Evolutionary conservation across 2,329 filamentous ascomycete species (phyloP), one percentile per base, ranked within the genome.

Genomic region (Erysiphe pulchra): DNA sequence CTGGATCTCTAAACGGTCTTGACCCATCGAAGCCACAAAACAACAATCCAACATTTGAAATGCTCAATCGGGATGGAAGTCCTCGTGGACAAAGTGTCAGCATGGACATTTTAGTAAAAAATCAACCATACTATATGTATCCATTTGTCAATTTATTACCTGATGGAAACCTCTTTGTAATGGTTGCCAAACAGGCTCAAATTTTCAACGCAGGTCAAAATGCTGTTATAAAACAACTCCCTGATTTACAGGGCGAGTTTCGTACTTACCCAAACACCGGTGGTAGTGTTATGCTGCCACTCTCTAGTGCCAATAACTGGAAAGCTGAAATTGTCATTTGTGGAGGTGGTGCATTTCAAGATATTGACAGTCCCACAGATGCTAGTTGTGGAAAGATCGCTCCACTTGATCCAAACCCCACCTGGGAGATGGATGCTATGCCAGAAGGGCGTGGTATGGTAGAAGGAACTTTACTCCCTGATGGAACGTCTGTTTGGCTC

Each of bases 111-210:
- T 60, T 76, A 20, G 61, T 60, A 46, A 65, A 66, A 54, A 72
- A 70, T 50, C 69, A 74, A 55, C 72, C 72, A 13, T 75, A 75
- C 59, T 75, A 72, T 58, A 73, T 73, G 70, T 75, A 75, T 53
- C 72, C 72, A 2, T 75, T 75, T 56, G 58, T 76, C 30, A 71
- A 75, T 53, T 61, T 75, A 1, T 62, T 77, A 34, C 65, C 61
- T 33, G 65, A 73, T 54, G 71, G 71, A 12, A 66, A 59, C 34
- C 56, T 75, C 4, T 75, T 73, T 53, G 60, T 75, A 47, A 71
- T 73, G 54, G 63, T 64, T 13, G 60, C 70, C 32, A 73, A 70
- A 54, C 68, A 68, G 16, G 66, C 68, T 6, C 66, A 75, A 52
- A 60, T 69, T 46, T 74, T 73, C 57, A 65, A 71, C 51, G 64